These are phyloP conservation scores for Entelexis sorbosivorans DNA, from an alignment of 1,139 yeast genomes.

Conservation along the genomic window DNA sequence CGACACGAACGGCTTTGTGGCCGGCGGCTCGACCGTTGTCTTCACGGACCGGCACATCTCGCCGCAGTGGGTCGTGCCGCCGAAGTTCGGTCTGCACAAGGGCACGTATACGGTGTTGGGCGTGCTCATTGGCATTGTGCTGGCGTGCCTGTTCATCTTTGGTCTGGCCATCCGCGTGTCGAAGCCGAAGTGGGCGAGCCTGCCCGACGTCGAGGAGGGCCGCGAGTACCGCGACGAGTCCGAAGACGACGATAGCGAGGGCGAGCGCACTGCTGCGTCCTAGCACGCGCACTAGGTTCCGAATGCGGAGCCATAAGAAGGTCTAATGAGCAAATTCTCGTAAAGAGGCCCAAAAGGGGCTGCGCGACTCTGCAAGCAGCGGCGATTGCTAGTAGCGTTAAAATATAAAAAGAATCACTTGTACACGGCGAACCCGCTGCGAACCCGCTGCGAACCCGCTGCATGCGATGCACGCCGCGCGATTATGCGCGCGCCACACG, in stretches of 20 bases:
- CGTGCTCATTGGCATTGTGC: slow-evolving; percentile 24
- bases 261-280: background rate
- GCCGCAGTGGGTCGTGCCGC: slow-evolving; percentile 48
- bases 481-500: no score
- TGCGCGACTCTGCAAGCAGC: no score
- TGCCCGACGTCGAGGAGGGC: background rate
- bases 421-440: no score
- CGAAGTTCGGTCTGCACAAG: slow-evolving; percentile 30
- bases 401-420: no score
- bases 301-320: no score
- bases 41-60: slow-evolving; percentile 59
- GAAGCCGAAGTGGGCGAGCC: background rate
- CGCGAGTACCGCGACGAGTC: slow-evolving; percentile 1
- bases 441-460: no score
- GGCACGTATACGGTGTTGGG: slow-evolving; percentile 31
- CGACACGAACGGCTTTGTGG: slow-evolving; percentile 39
- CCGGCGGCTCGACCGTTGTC: slow-evolving; percentile 47
- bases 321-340: no score
- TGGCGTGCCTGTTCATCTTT: slow-evolving; percentile 24
- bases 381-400: no score
- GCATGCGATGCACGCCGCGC: no score
- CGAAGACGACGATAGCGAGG: background rate
- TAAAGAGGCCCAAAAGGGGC: no score
- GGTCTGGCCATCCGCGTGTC: slow-evolving; percentile 11
- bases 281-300: no score